Base-by-base conservation (phyloP, 768 basidiomycete species). In the Tulasnella calospora region DNA sequence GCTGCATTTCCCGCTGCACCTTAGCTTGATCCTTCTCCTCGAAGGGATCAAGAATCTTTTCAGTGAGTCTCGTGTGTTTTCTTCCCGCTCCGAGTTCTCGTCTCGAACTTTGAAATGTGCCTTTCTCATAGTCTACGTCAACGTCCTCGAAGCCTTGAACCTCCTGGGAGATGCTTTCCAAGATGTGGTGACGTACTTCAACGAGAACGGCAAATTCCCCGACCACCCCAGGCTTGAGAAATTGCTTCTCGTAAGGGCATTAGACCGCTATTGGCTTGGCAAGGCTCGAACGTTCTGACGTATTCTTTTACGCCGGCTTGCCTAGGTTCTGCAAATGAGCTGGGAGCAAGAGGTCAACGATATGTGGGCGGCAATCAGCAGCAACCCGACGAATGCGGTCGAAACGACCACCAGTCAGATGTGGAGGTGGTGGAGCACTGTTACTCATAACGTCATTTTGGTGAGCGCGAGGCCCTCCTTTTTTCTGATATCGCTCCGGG, bases 1-100 rank as follows among this genome's bases (percentile, higher is more conserved):
- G 71, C 33, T 73, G 71, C 71, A 73, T 40, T 47, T 73, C n/a
- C 71, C 71, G 46, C 46, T 73, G 40, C 71, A 73, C 71, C 71
- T 73, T 17, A 41, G 40, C 27, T 47, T 73, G 40, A 73, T 73
- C 46, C 71, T 73, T n/a, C 21, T 73, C 2, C 71, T 73, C 36
- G 71, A 73, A 40, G 71, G 71, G 30, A 67, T 67, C 27, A 67
- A 67, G 61, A 67, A 67, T 35, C 61, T 67, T 17, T 67, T 67
- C 33, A 67, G 61, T 67, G 33, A 5, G 61, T 35, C 27, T 13
- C 0, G 27, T 55, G 8, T 55, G 51, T 19, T 1, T 35, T 27
- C 4, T 35, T 35, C 27, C 6, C 30, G 5, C 4, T 35, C 33
- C 12, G 30, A 15, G 2, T 17, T 15, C 17, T 27, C 35, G 33